Evolutionary conservation across 768 basidiomycete genomes (phyloP).

Genomic region (Psilocybe cyanescens): DNA sequence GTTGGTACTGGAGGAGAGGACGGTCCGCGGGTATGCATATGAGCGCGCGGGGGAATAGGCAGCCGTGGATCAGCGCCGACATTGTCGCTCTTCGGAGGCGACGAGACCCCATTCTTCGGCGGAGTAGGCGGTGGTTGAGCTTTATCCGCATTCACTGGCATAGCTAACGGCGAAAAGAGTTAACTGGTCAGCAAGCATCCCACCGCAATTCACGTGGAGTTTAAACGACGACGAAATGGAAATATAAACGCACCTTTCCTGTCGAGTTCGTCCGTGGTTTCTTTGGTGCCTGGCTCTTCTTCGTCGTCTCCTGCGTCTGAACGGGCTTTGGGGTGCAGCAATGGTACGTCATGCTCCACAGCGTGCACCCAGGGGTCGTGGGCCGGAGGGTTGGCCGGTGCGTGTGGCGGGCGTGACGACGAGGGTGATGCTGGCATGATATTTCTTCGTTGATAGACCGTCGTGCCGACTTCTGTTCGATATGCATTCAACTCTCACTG

Average conservation of each 20-base stretch:
- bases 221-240: too few relatives aligned
- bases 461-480: background rate
- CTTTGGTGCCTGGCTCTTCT: background rate
- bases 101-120: background rate
- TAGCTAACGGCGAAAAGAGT: background rate
- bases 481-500: background rate
- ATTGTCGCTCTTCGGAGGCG: background rate
- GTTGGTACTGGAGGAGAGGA: background rate
- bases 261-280: background rate
- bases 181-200: background rate
- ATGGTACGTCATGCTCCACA: constrained; percentile 8
- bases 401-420: background rate
- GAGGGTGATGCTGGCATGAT: background rate
- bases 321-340: constrained; percentile 1
- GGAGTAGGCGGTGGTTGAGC: background rate
- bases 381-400: background rate
- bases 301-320: constrained; percentile 5
- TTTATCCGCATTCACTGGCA: background rate
- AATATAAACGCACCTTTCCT: background rate
- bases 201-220: too few relatives aligned
- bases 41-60: background rate
- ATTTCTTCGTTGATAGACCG: background rate
- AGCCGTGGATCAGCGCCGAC: background rate
- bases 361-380: constrained; percentile 7
- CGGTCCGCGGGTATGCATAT: background rate